Base-by-base conservation (phyloP, 129 eudicot genomes). In the Lactuca saligna region DNA sequence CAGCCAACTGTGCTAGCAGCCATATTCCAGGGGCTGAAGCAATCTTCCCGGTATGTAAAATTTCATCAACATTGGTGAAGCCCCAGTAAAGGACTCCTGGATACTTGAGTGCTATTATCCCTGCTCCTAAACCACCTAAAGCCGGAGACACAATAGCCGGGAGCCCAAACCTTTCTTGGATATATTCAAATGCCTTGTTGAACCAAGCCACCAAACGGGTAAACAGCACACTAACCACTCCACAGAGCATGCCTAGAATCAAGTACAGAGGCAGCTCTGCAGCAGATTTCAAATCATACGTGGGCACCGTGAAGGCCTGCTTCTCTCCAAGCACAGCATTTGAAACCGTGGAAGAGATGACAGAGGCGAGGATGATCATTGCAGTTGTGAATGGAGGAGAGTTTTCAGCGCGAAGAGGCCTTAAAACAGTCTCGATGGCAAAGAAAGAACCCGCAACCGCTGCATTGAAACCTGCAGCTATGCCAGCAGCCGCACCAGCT, bases 321-420 rank as follows among this genome's bases (percentile, higher is more conserved):
- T 93, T 93, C 76, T 87, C 90, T 15, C 99, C 92, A 37, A 93
- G 95, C 7, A 93, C 89, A 44, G 85, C 99, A 66, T 87, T 93
- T 57, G 99, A 93, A 51, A 93, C 97, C 34, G 99, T 93, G 29
- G 99, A 93, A 61, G 99, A 93, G 57, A 93, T 84, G 20, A 93
- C 99, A 54, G 99, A 93, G 6, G 99, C 99, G 75, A 93, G 82
- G 70, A 93, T 93, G 54, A 93, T 93, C 99, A 89, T 89, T 33
- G 99, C 99, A n/a, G 99, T 93, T 58, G 99, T 93, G 74, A 93
- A 93, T 74, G 99, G 99, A 75, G 99, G 99, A 58, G 99, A 93
- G 76, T 93, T 93, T 79, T 93, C 99, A 2, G 99, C 99, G 80
- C 95, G 95, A 57, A 86, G 85, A 67, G 99, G 99, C 77, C 99